Base-by-base conservation (phyloP, 352 stramenopile genomes). In the Phytopythium delawarense region DNA sequence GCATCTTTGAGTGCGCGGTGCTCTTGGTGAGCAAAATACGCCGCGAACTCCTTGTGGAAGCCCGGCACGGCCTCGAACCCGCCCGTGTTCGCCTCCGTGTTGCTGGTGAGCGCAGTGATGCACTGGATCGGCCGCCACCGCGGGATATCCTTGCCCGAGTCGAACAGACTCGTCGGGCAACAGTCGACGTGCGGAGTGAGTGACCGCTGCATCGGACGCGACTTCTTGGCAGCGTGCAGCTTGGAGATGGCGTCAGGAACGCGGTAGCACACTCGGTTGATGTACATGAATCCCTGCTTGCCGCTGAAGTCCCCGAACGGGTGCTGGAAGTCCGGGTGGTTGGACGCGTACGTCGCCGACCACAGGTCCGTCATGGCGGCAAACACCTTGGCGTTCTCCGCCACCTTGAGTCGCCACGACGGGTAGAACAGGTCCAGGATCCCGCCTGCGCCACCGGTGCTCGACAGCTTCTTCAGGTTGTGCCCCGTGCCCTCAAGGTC, bases 341-440 rank as follows among this genome's bases (percentile, higher is more conserved):
- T 81, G 23, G 63, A 21, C 7, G 78, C 84, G 54, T 97, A 96
- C 48, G 89, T 93, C 1, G 73, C 79, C 28, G 66, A 64, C 89
- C 85, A 97, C 40, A 96, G 71, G 30, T 94, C 82, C 11, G 77
- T 84, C 71, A 96, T 93, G 13, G 81, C 85, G n/a, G 75, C 78
- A 50, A 96, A 96, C 0, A 96, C 70, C 15, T 71, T 67, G 1
- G 70, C 72, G 32, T 95, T 66, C 64, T 96, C 79, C 1, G 84
- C 81, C 21, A 96, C 75, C 34, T 76, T 68, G 1, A 97, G 72
- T 21, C 91, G 85, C 88, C 89, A 97, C 25, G 84, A 89, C 32
- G 86, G 77, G 67, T 97, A 96, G 52, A 96, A 97, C 7, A 97
- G 66, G 46, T 97, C 89, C 7, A 97, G 63, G 48, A 97, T 92